Percentiles rank a stretch among this genome's conserved stretches.
Evolutionary conservation across 1,284 basidiomycete species (phyloP).

Genomic region (Blastosporella zonata): DNA sequence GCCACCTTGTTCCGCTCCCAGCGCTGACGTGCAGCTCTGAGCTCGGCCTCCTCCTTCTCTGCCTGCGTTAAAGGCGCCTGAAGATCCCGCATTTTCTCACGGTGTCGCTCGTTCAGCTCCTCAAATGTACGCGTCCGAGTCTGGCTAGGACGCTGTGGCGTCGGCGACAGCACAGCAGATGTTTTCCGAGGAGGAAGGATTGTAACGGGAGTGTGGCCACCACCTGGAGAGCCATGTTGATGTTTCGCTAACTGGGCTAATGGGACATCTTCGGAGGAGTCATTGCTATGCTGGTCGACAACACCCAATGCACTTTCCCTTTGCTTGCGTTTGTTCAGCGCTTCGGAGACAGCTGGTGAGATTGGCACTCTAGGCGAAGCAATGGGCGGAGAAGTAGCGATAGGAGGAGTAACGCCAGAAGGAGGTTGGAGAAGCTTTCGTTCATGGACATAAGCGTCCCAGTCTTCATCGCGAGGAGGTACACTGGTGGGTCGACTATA

Average conservation of each 20-base stretch:
- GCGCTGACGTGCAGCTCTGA: slow-evolving; percentile 64
- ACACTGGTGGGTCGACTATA: slow-evolving; percentile 69
- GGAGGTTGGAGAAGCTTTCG: slow-evolving; percentile 79
- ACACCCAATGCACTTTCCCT: slow-evolving; percentile 56
- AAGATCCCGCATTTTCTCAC: slow-evolving; percentile 72
- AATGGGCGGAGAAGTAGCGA: slow-evolving; percentile 53
- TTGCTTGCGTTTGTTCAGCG: slow-evolving; percentile 61
- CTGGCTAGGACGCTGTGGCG: slow-evolving; percentile 42
- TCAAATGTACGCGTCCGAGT: slow-evolving; percentile 69
- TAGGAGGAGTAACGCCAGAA: slow-evolving; percentile 71
- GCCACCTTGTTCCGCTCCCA: slow-evolving; percentile 72
- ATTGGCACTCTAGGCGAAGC: slow-evolving; percentile 48
- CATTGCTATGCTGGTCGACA: slow-evolving; percentile 37
- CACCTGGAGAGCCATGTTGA: slow-evolving; percentile 32
- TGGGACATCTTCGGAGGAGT: slow-evolving; percentile 55
- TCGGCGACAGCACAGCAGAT: slow-evolving; percentile 40
- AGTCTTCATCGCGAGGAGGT: slow-evolving; percentile 66
- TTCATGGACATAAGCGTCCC: slow-evolving; percentile 78
- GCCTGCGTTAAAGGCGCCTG: slow-evolving; percentile 73
- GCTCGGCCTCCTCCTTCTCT: slow-evolving; percentile 65
- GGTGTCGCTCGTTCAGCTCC: slow-evolving; percentile 77
- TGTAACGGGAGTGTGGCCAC: slow-evolving; percentile 42
- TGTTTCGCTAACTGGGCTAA: slow-evolving; percentile 41
- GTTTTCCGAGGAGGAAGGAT: slow-evolving; percentile 64
- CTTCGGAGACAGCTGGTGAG: slow-evolving; percentile 70